Conservation (phyloP, 495 filamentous ascomycete species). For the Rostrohypoxylon terebratum region DNA sequence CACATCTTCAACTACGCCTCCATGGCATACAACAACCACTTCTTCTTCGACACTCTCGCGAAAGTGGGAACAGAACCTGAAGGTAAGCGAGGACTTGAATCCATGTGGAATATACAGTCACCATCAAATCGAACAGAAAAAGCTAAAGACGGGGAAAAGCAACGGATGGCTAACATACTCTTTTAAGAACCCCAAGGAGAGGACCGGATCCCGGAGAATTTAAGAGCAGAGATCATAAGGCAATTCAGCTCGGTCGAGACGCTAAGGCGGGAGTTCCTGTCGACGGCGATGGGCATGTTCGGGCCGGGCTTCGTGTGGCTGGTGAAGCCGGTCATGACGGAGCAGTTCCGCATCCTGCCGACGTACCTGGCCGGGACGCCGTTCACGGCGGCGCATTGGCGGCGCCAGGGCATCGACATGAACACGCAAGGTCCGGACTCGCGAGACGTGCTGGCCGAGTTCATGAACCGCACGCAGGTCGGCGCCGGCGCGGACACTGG, state of each 20-base stretch:
- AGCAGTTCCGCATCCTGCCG: slow-evolving; percentile 76
- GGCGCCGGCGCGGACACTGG: slow-evolving; percentile 55
- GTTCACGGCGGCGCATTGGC: slow-evolving; percentile 84
- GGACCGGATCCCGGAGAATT: slow-evolving; percentile 47
- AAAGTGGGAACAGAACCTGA: slow-evolving; percentile 50
- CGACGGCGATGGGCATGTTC: slow-evolving; percentile 91
- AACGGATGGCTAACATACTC: slow-evolving; percentile 11
- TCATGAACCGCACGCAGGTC: slow-evolving; percentile 52
- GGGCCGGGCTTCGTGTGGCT: slow-evolving; percentile 98
- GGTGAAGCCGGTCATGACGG: slow-evolving; percentile 62
- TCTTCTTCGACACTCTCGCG: slow-evolving; percentile 81
- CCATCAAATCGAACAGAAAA: not conserved
- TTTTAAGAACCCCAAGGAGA: slow-evolving; percentile 11
- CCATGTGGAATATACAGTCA: not conserved
- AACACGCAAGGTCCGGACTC: slow-evolving; percentile 66
- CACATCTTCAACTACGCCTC: slow-evolving; percentile 92
- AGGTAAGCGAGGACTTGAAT: slow-evolving; percentile 35
- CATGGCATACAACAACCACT: slow-evolving; percentile 96
- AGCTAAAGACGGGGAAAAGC: not conserved
- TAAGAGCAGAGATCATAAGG: slow-evolving; percentile 60
- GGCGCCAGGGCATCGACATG: slow-evolving; percentile 82
- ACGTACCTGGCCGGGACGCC: slow-evolving; percentile 95
- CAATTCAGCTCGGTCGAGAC: slow-evolving; percentile 86
- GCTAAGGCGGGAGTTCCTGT: slow-evolving; percentile 79
- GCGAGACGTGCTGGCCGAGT: slow-evolving; percentile 25